Percentiles rank a stretch among this genome's conserved stretches.
Conservation (phyloP, 148 eudicot genomes). For the Rhododendron mucronatum region DNA sequence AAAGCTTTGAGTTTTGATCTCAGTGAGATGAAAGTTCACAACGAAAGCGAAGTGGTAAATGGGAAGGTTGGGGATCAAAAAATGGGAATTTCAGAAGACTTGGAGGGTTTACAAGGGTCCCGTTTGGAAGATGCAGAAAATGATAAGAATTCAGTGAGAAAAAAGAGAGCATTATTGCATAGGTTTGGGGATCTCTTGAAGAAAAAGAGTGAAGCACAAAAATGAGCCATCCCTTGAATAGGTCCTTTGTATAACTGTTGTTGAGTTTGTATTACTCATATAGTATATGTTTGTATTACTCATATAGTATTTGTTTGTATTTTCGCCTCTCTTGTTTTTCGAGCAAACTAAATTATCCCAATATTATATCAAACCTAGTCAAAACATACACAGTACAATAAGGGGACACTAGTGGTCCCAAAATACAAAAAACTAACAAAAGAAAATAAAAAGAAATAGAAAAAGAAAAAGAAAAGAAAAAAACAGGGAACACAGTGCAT, state of each 20-base stretch:
- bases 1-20: conserved; percentile 43
- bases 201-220: conserved; percentile 20
- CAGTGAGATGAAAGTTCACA: conserved; percentile 21
- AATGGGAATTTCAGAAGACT: conserved; percentile 24
- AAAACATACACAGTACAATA: too few species aligned
- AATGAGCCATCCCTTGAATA: neutral
- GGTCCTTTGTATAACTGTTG: neutral
- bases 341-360: too few species aligned
- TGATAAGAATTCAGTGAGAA: conserved; percentile 34
- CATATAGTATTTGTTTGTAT: neutral
- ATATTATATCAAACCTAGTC: too few species aligned
- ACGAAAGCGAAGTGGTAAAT: conserved; percentile 5
- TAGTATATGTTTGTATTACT: neutral
- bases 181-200: conserved; percentile 55
- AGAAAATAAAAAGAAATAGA: too few species aligned
- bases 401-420: too few species aligned
- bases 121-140: conserved; percentile 31
- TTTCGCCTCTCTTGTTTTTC: too few species aligned
- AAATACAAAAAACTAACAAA: too few species aligned
- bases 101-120: conserved; percentile 26
- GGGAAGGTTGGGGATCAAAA: conserved; percentile 16
- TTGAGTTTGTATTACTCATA: neutral
- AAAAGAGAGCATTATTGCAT: conserved; percentile 42
- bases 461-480: too few species aligned
- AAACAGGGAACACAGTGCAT: too few species aligned